Evolutionary conservation across 805 yeast species (phyloP).

Genomic region (Millerozyma miso): DNA sequence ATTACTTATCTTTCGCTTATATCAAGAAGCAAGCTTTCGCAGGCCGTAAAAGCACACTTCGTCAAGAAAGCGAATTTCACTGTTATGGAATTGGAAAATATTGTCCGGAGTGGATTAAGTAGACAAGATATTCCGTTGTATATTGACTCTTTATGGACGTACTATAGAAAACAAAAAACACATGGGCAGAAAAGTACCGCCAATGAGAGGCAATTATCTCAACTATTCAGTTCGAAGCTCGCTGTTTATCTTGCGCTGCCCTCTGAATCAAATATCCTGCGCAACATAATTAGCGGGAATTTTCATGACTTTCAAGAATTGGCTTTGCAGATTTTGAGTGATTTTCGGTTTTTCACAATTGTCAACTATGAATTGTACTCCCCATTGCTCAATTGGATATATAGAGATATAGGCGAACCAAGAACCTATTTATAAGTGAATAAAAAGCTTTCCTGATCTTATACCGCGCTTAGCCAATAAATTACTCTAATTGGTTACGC

Average conservation of each 20-base stretch:
- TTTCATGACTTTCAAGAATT: conserved; percentile 1
- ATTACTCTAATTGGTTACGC: conserved; percentile 27
- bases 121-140: not conserved
- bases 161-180: not conserved
- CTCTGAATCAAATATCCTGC: not conserved
- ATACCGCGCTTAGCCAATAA: conserved; percentile 35
- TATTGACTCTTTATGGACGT: not conserved
- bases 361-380: conserved; percentile 18
- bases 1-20: not conserved
- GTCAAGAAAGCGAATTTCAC: not conserved
- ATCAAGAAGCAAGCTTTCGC: not conserved
- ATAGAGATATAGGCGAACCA: conserved; percentile 19
- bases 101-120: not conserved
- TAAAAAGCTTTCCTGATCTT: conserved; percentile 20
- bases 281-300: conserved; percentile 1
- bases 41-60: not conserved
- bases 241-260: not conserved
- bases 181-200: not conserved
- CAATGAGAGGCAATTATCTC: not conserved
- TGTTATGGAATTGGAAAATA: not conserved
- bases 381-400: conserved; percentile 27
- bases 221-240: conserved; percentile 1
- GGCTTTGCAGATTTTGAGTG: conserved; percentile 2
- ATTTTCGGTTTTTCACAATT: conserved; percentile 4
- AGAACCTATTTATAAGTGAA: not conserved